phyloP scores from a whole-genome alignment of 1,284 basidiomycete genomes.

The Austroboletus novae-zelandiae region DNA sequence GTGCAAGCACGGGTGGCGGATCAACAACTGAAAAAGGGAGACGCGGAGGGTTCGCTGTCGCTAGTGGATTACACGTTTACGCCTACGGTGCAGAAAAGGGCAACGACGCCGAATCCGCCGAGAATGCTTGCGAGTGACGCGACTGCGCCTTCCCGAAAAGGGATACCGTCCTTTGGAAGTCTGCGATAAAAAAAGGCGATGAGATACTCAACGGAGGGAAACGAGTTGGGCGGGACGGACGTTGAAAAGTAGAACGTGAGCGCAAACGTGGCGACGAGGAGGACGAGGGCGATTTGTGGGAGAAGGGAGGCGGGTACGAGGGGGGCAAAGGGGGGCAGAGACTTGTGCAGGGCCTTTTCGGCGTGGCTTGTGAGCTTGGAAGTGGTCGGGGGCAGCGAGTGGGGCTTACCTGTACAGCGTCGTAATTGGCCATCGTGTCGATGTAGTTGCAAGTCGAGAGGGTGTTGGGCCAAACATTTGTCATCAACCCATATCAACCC shows the following conservation, averaged over 20 bases:
- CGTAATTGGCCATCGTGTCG: slow-evolving; percentile 41
- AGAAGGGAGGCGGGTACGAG: slow-evolving; percentile 62
- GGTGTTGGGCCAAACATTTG: slow-evolving; percentile 40
- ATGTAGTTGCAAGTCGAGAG: neutral
- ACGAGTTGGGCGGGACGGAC: slow-evolving; percentile 44
- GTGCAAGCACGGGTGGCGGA: slow-evolving; percentile 75
- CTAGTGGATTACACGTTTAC: slow-evolving; percentile 72
- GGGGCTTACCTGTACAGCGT: slow-evolving; percentile 39
- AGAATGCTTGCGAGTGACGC: slow-evolving; percentile 73
- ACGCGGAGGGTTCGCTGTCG: neutral
- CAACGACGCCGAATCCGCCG: slow-evolving; percentile 82
- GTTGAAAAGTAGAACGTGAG: slow-evolving; percentile 89
- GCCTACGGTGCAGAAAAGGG: slow-evolving; percentile 82
- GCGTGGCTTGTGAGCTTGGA: slow-evolving; percentile 5
- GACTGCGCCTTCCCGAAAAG: slow-evolving; percentile 67
- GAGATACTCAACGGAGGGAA: slow-evolving; percentile 1
- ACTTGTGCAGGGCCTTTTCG: slow-evolving; percentile 49
- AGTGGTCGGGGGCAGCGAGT: slow-evolving; percentile 1
- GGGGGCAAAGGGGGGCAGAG: slow-evolving; percentile 65
- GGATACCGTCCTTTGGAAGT: slow-evolving; percentile 66
- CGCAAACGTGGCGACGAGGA: slow-evolving; percentile 71
- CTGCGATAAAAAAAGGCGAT: slow-evolving; percentile 38
- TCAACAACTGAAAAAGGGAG: slow-evolving; percentile 56
- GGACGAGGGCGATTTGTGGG: slow-evolving; percentile 71
- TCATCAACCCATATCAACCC: slow-evolving; percentile 51